Base-by-base conservation (phyloP, 2,329 filamentous ascomycete species). In the Monilinia fructigena region DNA sequence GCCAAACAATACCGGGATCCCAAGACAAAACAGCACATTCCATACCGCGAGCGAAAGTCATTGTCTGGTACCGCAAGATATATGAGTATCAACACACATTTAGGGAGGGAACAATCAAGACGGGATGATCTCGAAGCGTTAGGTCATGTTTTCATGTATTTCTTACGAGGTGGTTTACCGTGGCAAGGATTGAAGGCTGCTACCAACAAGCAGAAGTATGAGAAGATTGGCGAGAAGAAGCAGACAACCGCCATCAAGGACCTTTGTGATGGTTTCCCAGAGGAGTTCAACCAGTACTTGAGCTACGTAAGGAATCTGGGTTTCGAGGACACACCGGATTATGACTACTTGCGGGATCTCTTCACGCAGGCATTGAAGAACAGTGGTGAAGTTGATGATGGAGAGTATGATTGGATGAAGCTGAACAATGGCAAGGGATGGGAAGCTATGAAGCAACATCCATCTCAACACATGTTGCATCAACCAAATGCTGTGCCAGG, bases 171-270 rank as follows among this genome's bases (percentile, higher is more conserved):
- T 56, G 86, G 86, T 10, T 81, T 90, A 65, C 88, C 88, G 47
- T 91, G 88, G 88, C 87, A 91, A 76, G 88, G 87, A 12, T 80
- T 91, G 70, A 90, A 90, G 80, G 87, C 88, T 77, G 88, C 87
- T 40, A 90, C 88, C 56, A 90, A 90, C 79, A 89, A 99, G 86
- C 95, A 99, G 78, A 99, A 99, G 82, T 99, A 99, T 78, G 95
- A 99, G 82, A 98, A 98, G 85, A 99, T 99, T 79, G 95, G 95
- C 55, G 94, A 99, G 84, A 98, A 99, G 89, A 99, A 99, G 83
- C 95, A 98, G 82, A 97, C 94, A 0, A 98, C 95, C 28, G 86
- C 87, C 6, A 96, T 99, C 81, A 97, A 97, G 82, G 95, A 99
- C 75, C 86, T 99, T 20, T 98, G 94, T 77, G 93, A 97, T 74